Percentiles rank a stretch among this genome's conserved stretches.
Evolutionary conservation across 2,329 filamentous ascomycete species (phyloP).

Genomic region (Arthroderma sp.): DNA sequence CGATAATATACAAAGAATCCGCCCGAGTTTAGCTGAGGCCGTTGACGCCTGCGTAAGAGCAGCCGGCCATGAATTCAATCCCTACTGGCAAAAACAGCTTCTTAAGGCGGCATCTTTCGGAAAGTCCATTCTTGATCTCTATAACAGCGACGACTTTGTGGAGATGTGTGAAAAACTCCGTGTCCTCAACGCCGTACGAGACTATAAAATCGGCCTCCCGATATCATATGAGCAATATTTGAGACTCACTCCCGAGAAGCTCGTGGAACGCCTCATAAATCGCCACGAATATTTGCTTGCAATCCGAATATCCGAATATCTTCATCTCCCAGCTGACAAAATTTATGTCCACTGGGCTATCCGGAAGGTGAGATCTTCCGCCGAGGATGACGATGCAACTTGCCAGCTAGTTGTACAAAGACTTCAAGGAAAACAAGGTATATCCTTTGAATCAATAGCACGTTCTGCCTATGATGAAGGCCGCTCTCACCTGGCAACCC

Average conservation of each 20-base stretch:
- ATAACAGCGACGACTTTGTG: conserved; percentile 97
- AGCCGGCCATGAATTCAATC: conserved; percentile 79
- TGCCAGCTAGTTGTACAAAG: conserved; percentile 78
- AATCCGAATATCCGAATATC: conserved; percentile 72
- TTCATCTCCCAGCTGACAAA: conserved; percentile 71
- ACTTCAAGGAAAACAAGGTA: conserved; percentile 73
- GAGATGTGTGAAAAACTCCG: conserved; percentile 93
- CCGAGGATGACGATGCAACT: conserved; percentile 75
- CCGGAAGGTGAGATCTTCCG: conserved; percentile 75
- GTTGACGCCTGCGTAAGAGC: conserved; percentile 90
- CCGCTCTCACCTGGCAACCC: conserved; percentile 71
- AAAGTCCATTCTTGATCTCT: conserved; percentile 91
- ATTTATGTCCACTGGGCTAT: conserved; percentile 97
- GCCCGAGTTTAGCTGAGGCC: conserved; percentile 74
- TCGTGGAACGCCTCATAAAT: conserved; percentile 76
- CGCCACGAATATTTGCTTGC: conserved; percentile 85
- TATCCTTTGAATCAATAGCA: conserved; percentile 92
- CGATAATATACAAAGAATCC: conserved; percentile 91
- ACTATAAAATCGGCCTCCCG: conserved; percentile 80
- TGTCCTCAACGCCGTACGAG: conserved; percentile 82
- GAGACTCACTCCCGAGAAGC: conserved; percentile 72
- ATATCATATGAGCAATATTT: conserved; percentile 90
- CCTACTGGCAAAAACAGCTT: conserved; percentile 87
- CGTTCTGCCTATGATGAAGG: conserved; percentile 90
- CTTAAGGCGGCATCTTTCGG: conserved; percentile 95